These are phyloP conservation scores for Penicillium fimorum DNA, from an alignment of 495 filamentous ascomycete genomes.

Conservation along the genomic window DNA sequence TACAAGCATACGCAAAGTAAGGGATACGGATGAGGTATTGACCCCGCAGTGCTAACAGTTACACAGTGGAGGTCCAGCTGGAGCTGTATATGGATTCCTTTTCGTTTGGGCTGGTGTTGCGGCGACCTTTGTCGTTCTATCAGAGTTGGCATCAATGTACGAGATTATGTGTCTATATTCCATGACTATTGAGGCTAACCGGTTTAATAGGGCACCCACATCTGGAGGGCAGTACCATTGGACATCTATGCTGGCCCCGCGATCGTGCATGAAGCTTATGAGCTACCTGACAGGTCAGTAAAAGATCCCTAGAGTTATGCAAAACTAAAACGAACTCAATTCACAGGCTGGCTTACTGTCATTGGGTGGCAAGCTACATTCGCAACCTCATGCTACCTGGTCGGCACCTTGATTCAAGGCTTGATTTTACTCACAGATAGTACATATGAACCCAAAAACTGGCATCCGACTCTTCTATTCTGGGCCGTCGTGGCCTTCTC, in stretches of 20 bases:
- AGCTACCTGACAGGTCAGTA: conserved; percentile 48
- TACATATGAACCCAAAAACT: conserved; percentile 35
- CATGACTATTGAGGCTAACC: not conserved
- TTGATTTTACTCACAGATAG: conserved; percentile 36
- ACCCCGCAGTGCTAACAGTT: conserved; percentile 6
- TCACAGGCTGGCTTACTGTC: conserved; percentile 44
- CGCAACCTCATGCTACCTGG: conserved; percentile 41
- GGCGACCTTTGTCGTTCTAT: conserved; percentile 31
- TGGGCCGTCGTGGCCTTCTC: conserved; percentile 42
- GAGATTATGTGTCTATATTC: not conserved
- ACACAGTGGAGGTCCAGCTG: conserved; percentile 49
- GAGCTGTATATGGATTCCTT: conserved; percentile 52
- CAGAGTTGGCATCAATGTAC: conserved; percentile 47
- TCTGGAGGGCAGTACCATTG: conserved; percentile 55
- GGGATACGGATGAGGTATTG: not conserved
- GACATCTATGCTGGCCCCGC: conserved; percentile 51
- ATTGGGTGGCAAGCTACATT: conserved; percentile 46
- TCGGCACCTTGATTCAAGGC: conserved; percentile 43
- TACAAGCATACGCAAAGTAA: conserved; percentile 39
- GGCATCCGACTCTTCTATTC: conserved; percentile 45
- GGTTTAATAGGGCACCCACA: conserved; percentile 43
- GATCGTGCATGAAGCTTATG: conserved; percentile 35
- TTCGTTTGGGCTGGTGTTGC: conserved; percentile 46
- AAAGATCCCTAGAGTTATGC: not conserved
- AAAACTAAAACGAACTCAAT: not conserved